Evolutionary conservation across 2,329 filamentous ascomycete species (phyloP), one percentile per base, ranked within the genome.

Genomic region (Penicillium frequentans): DNA sequence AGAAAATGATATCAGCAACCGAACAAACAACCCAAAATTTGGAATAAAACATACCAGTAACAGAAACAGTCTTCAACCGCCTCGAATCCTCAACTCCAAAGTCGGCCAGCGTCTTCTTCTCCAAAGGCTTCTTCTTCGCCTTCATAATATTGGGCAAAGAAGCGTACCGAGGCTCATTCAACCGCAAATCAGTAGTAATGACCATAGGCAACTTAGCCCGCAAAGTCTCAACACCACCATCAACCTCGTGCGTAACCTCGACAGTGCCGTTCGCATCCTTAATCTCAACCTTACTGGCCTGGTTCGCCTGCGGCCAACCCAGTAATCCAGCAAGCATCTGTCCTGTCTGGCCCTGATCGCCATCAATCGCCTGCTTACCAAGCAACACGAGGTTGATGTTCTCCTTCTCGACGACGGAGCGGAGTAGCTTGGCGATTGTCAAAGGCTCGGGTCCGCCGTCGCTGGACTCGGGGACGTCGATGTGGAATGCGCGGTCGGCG

Each of bases 111-210:
- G 84, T 91, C 84, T 91, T 89, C 89, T 97, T 98, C 70, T 95
- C 91, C 68, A 99, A 72, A 71, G 90, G 90, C 89, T 99, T 99
- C 90, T 98, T 99, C 90, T 99, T 99, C 52, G 95, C 95, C 88
- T 98, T 99, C 95, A 99, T 99, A 64, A 99, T 98, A 74, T 98
- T 98, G 50, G 93, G 93, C 84, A 99, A 76, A 77, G 87, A 96
- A 23, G 93, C 95, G 75, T 96, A 99, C 63, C 95, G 83, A 58
- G 95, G 95, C 84, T 96, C 91, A 73, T 99, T 99, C 75, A 99
- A 80, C 52, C 95, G 82, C 79, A 99, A 76, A 81, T 99, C 95
- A 60, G 95, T 96, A 60, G 95, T 99, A 68, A 99, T 90, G 52
- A 99, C 81, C 87, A 98, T 87, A 0, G 95, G 95, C 76, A 99